Conservation (phyloP, 495 filamentous ascomycete genomes). For the Neurospora cerealis region DNA sequence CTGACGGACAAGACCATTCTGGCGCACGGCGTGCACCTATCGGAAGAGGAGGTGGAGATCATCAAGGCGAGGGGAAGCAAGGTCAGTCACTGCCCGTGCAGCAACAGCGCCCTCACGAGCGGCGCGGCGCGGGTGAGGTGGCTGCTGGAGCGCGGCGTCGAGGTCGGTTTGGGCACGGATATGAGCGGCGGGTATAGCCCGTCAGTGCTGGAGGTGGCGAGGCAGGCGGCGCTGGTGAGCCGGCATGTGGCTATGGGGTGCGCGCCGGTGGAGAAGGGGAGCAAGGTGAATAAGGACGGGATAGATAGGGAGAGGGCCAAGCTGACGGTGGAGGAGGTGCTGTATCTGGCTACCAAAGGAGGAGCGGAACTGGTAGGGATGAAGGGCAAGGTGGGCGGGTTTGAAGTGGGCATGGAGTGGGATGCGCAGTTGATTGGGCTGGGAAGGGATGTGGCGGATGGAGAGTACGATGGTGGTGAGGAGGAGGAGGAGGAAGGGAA, state of each 20-base stretch:
- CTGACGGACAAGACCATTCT: constrained; percentile 67
- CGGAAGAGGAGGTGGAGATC: constrained; percentile 48
- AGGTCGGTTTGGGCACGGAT: constrained; percentile 81
- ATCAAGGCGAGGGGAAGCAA: constrained; percentile 51
- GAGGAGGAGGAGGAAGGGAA: constrained; percentile 29
- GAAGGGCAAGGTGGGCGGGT: constrained; percentile 56
- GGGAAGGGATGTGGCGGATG: constrained; percentile 30
- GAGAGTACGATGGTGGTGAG: constrained; percentile 12
- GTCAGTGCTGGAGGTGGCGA: constrained; percentile 65
- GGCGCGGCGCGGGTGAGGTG: constrained; percentile 63
- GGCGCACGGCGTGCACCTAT: constrained; percentile 77
- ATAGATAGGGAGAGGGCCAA: constrained; percentile 37
- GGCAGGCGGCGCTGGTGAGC: constrained; percentile 68
- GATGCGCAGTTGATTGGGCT: constrained; percentile 75
- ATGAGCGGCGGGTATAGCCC: constrained; percentile 76
- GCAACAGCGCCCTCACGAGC: constrained; percentile 68
- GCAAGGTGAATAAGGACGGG: neutral
- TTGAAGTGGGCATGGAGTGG: constrained; percentile 81
- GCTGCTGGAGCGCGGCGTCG: constrained; percentile 63
- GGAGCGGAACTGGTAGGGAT: constrained; percentile 72
- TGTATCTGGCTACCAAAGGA: constrained; percentile 76
- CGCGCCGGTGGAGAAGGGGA: neutral
- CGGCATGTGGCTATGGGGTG: constrained; percentile 49
- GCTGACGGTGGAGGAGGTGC: constrained; percentile 71
- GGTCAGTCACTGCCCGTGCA: constrained; percentile 78